Evolutionary conservation across 495 filamentous ascomycete genomes (phyloP), one percentile per base, ranked within the genome.

Genomic region (Tuber aestivum): DNA sequence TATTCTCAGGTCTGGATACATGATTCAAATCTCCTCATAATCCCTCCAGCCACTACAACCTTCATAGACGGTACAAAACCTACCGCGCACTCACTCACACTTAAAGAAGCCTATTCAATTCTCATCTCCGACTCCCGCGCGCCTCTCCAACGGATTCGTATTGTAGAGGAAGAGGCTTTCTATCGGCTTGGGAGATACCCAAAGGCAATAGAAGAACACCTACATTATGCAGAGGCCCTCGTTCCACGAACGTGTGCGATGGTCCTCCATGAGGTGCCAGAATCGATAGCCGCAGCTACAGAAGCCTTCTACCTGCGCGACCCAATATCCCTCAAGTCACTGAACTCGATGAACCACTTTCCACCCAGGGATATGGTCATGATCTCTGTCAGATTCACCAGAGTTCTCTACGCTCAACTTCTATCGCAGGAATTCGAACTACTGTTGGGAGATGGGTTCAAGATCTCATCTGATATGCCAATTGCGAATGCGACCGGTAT

Each of bases 221-320:
- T 93, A 35, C 95, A 99, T 84, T 88, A 90, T 74, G 86, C 92
- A 2, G 82, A 89, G 10, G 84, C 92, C 23, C 91, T 87, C 1
- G 88, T 98, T 75, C 95, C 95, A 0, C 89, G 95, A 75, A 92
- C 90, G 73, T 84, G 97, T 21, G 94, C 93, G n/a, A 90, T 90
- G 77, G 87, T 98, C 56, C 85, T 98, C 1, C 92, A 94, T 77
- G 85, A 87, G 40, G 88, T 89, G 44, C 91, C 94, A 9, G 86
- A 89, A 8, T 89, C 90, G 74, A 90, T 97, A 71, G 92, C 93
- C 3, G 89, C 94, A 1, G 94, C 94, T 7, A 88, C 92, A 5
- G 95, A 99, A 83, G 90, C 93, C 3, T 98, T 98, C 83, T 98
- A 98, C 83, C 87, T 97, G 70, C 90, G 96, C 65, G 94, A 98